phyloP scores from a whole-genome alignment of 179 eudicot genomes.

The Beta macrorhiza region DNA sequence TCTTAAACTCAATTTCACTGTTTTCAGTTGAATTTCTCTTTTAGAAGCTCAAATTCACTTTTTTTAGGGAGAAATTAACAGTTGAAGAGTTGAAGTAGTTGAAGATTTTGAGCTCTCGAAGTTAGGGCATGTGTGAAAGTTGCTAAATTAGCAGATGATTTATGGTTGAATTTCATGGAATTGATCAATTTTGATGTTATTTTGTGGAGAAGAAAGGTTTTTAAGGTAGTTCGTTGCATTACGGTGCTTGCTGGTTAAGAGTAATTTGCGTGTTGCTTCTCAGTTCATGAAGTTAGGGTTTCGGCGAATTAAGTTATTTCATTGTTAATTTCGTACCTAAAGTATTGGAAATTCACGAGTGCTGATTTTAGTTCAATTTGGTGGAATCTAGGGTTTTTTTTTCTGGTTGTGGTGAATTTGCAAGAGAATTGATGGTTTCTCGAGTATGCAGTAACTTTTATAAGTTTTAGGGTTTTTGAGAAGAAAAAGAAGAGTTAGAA shows the following conservation, averaged over 20 bases:
- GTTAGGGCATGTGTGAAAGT: constrained; percentile 21
- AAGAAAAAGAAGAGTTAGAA: constrained; percentile 29
- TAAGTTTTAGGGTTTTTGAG: constrained; percentile 27
- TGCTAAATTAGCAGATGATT: constrained; percentile 12
- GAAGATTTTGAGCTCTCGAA: neutral
- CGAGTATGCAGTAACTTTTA: constrained; percentile 15
- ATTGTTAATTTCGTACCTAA: neutral
- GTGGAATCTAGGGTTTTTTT: constrained; percentile 11
- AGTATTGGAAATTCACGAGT: neutral
- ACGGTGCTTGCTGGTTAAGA: constrained; percentile 17
- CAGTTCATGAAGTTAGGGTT: constrained; percentile 20
- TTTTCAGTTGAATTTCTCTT: neutral
- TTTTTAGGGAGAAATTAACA: neutral
- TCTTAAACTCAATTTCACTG: constrained; percentile 4
- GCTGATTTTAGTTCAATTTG: neutral
- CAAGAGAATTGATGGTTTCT: neutral
- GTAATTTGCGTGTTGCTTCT: constrained; percentile 7
- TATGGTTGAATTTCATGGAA: constrained; percentile 8
- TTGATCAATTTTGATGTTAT: constrained; percentile 13
- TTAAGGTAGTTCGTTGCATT: constrained; percentile 11
- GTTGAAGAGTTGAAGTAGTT: neutral
- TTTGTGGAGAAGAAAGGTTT: neutral
- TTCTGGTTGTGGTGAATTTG: constrained; percentile 1
- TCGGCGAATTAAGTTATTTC: neutral
- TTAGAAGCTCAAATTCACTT: constrained; percentile 12